Percentiles rank a stretch among this genome's conserved stretches.
Evolutionary conservation across 768 basidiomycete genomes (phyloP).

Genomic region (Dioszegia hungarica): DNA sequence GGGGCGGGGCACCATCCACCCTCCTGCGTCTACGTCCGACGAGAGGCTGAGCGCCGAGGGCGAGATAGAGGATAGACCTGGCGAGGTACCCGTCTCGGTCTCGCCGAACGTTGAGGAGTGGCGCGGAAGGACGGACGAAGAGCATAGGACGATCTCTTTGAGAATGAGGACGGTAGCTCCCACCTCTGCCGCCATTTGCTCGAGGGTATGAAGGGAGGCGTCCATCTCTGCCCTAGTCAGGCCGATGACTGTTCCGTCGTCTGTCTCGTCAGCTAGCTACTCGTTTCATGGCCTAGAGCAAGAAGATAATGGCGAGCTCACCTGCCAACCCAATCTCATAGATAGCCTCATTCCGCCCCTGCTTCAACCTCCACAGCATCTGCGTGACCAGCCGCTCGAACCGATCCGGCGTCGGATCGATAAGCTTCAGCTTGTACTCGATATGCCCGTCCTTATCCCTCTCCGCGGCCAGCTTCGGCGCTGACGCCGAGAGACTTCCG

Average conservation of each 20-base stretch:
- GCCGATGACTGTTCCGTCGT: conserved; percentile 81
- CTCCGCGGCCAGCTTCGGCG: conserved; percentile 39
- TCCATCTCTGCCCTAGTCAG: conserved; percentile 68
- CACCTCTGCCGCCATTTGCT: conserved; percentile 90
- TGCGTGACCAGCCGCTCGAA: conserved; percentile 72
- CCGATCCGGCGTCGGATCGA: conserved; percentile 60
- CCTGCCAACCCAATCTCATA: conserved; percentile 68
- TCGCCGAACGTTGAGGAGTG: too few species aligned
- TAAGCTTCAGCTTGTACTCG: conserved; percentile 89
- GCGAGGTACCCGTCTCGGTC: background rate
- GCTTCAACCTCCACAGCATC: conserved; percentile 87
- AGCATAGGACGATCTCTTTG: conserved; percentile 60
- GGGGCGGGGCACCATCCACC: conserved; percentile 9
- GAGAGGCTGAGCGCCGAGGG: conserved; percentile 2
- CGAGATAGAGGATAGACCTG: conserved; percentile 1
- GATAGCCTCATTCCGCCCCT: conserved; percentile 76
- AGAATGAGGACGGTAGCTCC: conserved; percentile 87
- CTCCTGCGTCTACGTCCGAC: background rate
- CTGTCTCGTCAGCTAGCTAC: conserved; percentile 52
- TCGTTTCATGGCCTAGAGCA: too few species aligned
- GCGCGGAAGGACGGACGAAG: background rate
- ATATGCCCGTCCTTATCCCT: conserved; percentile 65
- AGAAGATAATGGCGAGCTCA: conserved; percentile 12
- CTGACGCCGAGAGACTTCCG: background rate
- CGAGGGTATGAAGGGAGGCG: conserved; percentile 75